Conservation (phyloP, 2,329 filamentous ascomycete genomes). For the Coniochaeta prunicola region DNA sequence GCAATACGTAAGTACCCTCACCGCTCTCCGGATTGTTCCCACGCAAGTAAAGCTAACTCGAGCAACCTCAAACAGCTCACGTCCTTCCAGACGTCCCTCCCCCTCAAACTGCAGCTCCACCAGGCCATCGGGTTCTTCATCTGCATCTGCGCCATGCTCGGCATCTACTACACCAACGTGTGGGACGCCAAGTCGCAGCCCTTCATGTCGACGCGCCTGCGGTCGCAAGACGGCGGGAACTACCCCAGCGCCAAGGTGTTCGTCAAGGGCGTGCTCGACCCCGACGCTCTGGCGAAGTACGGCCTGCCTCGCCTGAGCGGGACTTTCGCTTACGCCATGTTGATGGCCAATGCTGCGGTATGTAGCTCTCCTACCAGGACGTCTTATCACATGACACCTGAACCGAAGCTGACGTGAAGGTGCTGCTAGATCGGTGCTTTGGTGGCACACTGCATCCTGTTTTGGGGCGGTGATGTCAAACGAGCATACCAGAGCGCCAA, state of each 20-base stretch:
- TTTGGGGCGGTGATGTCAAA: conserved; percentile 47
- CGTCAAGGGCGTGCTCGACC: conserved; percentile 30
- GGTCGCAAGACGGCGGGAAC: conserved; percentile 26
- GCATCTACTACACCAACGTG: conserved; percentile 41
- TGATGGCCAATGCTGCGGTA: conserved; percentile 51
- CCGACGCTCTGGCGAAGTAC: conserved; percentile 29
- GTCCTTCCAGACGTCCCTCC: conserved; percentile 44
- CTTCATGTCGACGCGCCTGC: conserved; percentile 47
- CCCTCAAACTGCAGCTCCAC: conserved; percentile 42
- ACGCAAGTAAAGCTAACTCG: background rate
- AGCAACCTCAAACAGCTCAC: conserved; percentile 34
- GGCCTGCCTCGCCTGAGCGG: conserved; percentile 41
- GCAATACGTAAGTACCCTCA: conserved; percentile 37
- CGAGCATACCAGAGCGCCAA: conserved; percentile 38
- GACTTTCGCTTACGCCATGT: conserved; percentile 43
- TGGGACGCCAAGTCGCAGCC: conserved; percentile 39
- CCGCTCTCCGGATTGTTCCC: background rate
- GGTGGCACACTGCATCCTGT: conserved; percentile 42
- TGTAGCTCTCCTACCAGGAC: conserved; percentile 19
- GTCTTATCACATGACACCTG: background rate
- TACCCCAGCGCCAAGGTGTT: conserved; percentile 36
- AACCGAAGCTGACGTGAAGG: background rate
- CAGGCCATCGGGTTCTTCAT: conserved; percentile 34
- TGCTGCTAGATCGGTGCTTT: conserved; percentile 46
- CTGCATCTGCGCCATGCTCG: conserved; percentile 42